Base-by-base conservation (phyloP, 805 yeast species). In the Candida chilensis region DNA sequence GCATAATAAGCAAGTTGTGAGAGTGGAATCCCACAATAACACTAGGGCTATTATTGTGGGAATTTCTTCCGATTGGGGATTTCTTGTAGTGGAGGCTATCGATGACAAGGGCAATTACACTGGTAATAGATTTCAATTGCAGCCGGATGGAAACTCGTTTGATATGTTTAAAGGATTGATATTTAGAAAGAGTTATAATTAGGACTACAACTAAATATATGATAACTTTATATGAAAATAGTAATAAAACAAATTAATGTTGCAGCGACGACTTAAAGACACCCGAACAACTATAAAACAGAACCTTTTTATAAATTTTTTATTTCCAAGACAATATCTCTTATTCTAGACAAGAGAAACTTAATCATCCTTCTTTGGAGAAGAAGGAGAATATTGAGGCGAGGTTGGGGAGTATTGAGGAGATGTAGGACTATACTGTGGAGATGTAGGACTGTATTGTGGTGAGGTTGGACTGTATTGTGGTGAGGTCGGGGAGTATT, bases 101-200 rank as follows among this genome's bases (percentile, higher is more conserved):
- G 69, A 70, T 29, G 40, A 53, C 4, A 45, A 53, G 10, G 67
- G 67, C 15, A 47, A 41, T 9, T 59, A 60, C 11, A 73, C 78
- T 2, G 83, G 85, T 0, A 65, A 60, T 25, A 58, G 45, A 4
- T 77, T 68, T 39, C 80, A 85, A 41, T 57, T 92, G 28, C 96
- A 88, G 51, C 97, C 99, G 0, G 98, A 92, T 53, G 98, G 99
- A 1, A 92, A 92, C 50, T 85, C 96, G 3, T 92, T 92, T 47
- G 97, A 92, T 50, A 88, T 92, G 67, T 82, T 92, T 60, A 80
- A 71, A 41, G 97, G 97, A 0, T 62, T 92, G 39, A 81, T 90
- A 12, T 81, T 78, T 13, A 76, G 62, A 36, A 80, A 77, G 45
- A 14, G 11, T n/a, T 17, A n/a, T 20, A 10, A 20, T 10, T 10